phyloP scores from a whole-genome alignment of 2,329 filamentous ascomycete species.

The Botrytis hyacinthi region DNA sequence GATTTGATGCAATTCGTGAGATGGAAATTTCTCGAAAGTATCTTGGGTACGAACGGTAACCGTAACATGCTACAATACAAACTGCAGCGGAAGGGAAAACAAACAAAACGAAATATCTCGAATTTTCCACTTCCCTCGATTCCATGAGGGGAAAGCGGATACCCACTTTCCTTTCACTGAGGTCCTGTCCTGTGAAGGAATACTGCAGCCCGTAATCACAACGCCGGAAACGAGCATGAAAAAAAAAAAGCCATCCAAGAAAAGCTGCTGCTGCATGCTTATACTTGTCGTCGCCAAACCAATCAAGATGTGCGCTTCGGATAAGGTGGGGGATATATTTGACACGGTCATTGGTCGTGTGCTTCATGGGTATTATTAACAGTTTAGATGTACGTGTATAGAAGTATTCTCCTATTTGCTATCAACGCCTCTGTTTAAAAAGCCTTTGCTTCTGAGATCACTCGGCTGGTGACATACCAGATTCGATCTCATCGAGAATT shows the following conservation, averaged over 20 bases:
- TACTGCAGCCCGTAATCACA: constrained; percentile 6
- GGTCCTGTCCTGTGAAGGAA: background rate
- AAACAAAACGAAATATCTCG: background rate
- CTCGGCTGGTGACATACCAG: constrained; percentile 8
- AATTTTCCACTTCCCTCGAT: background rate
- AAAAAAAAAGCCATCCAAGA: constrained; percentile 4
- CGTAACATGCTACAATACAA: background rate
- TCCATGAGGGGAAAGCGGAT: constrained; percentile 6
- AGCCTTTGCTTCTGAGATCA: background rate
- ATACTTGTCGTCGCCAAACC: constrained; percentile 27
- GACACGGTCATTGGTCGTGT: constrained; percentile 31
- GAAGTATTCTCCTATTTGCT: background rate
- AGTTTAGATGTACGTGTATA: constrained; percentile 16
- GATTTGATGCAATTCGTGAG: background rate
- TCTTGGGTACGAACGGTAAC: background rate
- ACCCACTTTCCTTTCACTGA: background rate
- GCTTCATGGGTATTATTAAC: constrained; percentile 17
- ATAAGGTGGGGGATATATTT: constrained; percentile 29
- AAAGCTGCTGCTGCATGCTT: constrained; percentile 30
- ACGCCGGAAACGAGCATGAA: constrained; percentile 20
- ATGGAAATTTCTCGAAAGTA: background rate
- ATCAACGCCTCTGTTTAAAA: background rate
- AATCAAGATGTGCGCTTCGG: constrained; percentile 27
- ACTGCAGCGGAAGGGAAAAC: background rate
- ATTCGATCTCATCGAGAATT: constrained; percentile 13